phyloP scores from a whole-genome alignment of 2,329 filamentous ascomycete species.

The Westerdykella aurantiaca region DNA sequence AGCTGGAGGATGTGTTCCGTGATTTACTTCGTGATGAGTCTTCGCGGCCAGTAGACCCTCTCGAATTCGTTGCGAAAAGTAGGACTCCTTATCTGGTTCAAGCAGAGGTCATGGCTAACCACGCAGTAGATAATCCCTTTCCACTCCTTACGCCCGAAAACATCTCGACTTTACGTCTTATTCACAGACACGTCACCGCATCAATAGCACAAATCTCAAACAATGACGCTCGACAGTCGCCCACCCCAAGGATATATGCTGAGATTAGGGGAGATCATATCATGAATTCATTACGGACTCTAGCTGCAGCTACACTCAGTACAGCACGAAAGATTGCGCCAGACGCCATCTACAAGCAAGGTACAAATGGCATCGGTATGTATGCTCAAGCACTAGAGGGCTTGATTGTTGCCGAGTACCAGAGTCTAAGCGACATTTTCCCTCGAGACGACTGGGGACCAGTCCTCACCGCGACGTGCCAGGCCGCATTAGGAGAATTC shows the following conservation, averaged over 20 bases:
- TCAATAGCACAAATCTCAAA: conserved; percentile 48
- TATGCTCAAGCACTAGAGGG: conserved; percentile 85
- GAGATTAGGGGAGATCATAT: conserved; percentile 84
- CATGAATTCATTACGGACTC: conserved; percentile 72
- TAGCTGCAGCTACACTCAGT: conserved; percentile 77
- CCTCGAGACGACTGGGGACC: conserved; percentile 75
- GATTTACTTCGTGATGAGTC: conserved; percentile 73
- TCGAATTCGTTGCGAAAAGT: conserved; percentile 90
- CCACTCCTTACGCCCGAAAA: conserved; percentile 73
- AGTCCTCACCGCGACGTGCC: conserved; percentile 73
- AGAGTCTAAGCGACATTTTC: conserved; percentile 85
- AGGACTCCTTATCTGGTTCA: conserved; percentile 28
- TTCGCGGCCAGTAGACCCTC: conserved; percentile 68
- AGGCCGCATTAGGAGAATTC: conserved; percentile 72
- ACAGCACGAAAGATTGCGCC: conserved; percentile 67
- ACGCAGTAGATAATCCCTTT: conserved; percentile 58
- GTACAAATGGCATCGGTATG: conserved; percentile 84
- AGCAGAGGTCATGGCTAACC: conserved; percentile 10
- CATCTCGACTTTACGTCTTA: conserved; percentile 67
- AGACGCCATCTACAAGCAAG: conserved; percentile 78
- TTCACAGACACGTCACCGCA: conserved; percentile 70
- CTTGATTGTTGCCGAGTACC: conserved; percentile 81
- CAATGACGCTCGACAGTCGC: conserved; percentile 51
- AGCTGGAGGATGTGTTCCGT: conserved; percentile 79
- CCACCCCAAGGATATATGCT: conserved; percentile 75